Evolutionary conservation across 2,329 filamentous ascomycete genomes (phyloP), one percentile per base, ranked within the genome.

Genomic region (Ilyonectria robusta): DNA sequence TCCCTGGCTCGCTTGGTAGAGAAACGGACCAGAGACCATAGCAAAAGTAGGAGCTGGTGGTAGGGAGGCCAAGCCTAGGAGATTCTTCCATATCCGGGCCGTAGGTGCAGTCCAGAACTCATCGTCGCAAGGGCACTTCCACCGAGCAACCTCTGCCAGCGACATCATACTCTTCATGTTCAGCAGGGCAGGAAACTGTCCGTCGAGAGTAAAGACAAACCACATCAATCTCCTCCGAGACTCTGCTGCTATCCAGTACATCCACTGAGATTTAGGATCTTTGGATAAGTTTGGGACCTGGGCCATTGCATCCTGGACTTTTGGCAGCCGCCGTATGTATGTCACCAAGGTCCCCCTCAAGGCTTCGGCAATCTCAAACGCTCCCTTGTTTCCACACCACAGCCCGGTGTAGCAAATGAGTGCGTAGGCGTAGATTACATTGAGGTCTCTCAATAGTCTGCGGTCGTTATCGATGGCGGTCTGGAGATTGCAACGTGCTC

Each of bases 341-440:
- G 57, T 19, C 8, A 51, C 46, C 4, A 59, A 17, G 1, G 46
- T 17, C 2, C 57, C 57, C 5, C 46, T 15, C 1, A 23, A 10
- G 9, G 44, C 57, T n/a, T 59, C 57, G 11, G 57, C 57, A 13
- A 59, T 37, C 17, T 51, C 57, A 19, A 40, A 51, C 11, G 57
- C 57, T 21, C 46, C 31, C 13, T 59, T 59, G 4, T 59, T 59
- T 21, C 57, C 57, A 21, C 57, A 50, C 57, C 57, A 59, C 19
- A 59, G 21, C 4, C 57, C 57, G 4, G 31, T 13, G 26, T 59
- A 59, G 21, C 57, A 59, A 21, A 59, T 59, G 2, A 59, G 29
- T 6, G 46, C 11, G 2, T 50, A 47, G 8, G 57, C 9, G 5
- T 59, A 59, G 17, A 59, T 51, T 3, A 59, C 50, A 1, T 51